Percentiles rank a stretch among this genome's conserved stretches.
Conservation (phyloP, 106 monocot species). For the Dendrobium huoshanense region DNA sequence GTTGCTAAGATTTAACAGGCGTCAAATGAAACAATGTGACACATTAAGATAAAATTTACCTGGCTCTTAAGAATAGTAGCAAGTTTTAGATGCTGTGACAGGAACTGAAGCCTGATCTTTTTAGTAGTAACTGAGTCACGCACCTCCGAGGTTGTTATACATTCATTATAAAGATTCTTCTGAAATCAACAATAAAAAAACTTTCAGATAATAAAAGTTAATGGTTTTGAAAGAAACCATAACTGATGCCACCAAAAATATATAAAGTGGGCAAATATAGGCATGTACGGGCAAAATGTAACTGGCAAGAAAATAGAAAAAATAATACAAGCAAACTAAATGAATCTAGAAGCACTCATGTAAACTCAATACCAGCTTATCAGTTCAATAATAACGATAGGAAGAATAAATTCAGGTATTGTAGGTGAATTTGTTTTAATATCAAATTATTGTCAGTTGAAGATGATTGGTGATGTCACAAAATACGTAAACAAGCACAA, state of each 20-base stretch:
- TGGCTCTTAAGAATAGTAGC: constrained; percentile 62
- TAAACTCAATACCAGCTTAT: neutral
- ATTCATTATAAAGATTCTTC: constrained; percentile 61
- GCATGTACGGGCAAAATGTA: neutral
- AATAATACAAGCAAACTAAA: neutral
- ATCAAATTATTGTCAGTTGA: neutral
- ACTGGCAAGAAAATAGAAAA: neutral
- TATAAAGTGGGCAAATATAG: neutral
- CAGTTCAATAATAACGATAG: neutral
- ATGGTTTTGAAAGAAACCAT: neutral
- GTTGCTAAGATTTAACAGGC: neutral
- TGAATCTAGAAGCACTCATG: neutral
- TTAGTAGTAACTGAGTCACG: constrained; percentile 47
- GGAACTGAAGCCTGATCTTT: constrained; percentile 52
- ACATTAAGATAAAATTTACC: constrained; percentile 23
- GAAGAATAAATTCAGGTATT: neutral
- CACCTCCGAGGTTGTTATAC: constrained; percentile 40
- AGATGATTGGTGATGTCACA: neutral
- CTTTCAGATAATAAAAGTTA: neutral
- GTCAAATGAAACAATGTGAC: neutral
- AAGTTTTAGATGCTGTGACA: constrained; percentile 55
- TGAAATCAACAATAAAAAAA: constrained; percentile 27
- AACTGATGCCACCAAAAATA: neutral
- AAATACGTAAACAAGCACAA: neutral
- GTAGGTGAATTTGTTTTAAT: neutral